Base-by-base conservation (phyloP, 208 protist genomes). In the Acanthamoeba castellanii region DNA sequence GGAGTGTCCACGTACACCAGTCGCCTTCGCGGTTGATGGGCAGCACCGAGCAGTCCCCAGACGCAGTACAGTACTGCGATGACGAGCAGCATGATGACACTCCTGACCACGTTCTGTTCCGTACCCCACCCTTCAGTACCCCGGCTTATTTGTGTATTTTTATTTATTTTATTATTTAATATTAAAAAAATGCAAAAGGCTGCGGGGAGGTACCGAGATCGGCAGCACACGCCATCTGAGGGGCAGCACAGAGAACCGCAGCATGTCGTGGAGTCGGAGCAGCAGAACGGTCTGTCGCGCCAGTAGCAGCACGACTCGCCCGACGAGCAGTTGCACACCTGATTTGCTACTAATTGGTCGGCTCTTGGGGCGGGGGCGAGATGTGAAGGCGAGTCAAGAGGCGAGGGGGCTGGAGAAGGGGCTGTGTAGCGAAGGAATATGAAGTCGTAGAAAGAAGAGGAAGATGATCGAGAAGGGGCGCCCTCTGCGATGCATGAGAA, bases 191-290 rank as follows among this genome's bases (percentile, higher is more conserved):
- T 47, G 34, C 0, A n/a, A 27, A 45, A 81, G 8, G 16, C 45
- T 3, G 37, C 37, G 30, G 70, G 42, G 16, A 9, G 25, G 37
- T 81, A 50, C 61, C 61, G 14, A 16, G 87, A 70, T 25, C 87
- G 87, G 34, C 87, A 92, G 87, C 87, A 92, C 7, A 78, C 61
- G 37, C 87, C 87, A 9, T 32, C 87, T 16, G 22, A 6, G 61
- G 87, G 55, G 47, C 87, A 92, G 34, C 87, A 92, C 34, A 34
- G 20, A 18, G 32, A 78, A 50, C 87, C 87, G n/a, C 87, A 92
- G 87, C 87, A 92, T 14, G 37, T 76, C 6, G 61, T 55, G 9
- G 61, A 76, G 9, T 2, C 9, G 5, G 6, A 13, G 37, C 87
- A 92, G 64, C 87, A 92, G 64, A 92, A 92, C 20, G 87, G 87